Evolutionary conservation across 1,139 yeast species (phyloP).

Genomic region (Yamadazyma triangularis): DNA sequence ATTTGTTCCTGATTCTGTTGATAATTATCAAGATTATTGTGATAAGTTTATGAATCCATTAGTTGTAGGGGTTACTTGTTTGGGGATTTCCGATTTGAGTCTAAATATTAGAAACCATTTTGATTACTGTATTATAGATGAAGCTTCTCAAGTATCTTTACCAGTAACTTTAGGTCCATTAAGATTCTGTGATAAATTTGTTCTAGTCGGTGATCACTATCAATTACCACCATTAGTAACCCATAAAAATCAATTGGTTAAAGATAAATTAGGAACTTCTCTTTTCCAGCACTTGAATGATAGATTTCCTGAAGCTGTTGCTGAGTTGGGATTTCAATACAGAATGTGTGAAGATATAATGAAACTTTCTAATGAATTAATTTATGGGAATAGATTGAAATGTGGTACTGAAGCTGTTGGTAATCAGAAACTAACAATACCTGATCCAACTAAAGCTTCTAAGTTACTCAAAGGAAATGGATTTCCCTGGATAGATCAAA

Average conservation of each 20-base stretch:
- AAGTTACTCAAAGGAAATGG: conserved; percentile 6
- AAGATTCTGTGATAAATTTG: conserved; percentile 68
- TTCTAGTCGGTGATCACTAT: conserved; percentile 91
- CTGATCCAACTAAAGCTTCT: conserved; percentile 24
- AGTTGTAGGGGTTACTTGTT: conserved; percentile 86
- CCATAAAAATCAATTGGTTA: conserved; percentile 50
- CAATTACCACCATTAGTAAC: conserved; percentile 86
- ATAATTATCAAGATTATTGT: conserved; percentile 41
- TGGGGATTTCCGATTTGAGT: conserved; percentile 67
- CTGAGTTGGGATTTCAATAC: conserved; percentile 76
- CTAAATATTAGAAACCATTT: conserved; percentile 55
- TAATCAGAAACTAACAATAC: conserved; percentile 46
- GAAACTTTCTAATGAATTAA: conserved; percentile 72
- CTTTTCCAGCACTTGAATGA: conserved; percentile 72
- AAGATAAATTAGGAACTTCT: conserved; percentile 69
- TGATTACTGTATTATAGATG: conserved; percentile 94
- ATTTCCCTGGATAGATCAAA: conserved; percentile 35
- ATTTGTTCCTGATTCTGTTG: conserved; percentile 45
- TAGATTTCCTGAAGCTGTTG: conserved; percentile 64
- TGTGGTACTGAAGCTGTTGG: conserved; percentile 73
- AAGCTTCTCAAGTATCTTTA: conserved; percentile 91
- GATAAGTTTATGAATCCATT: conserved; percentile 50
- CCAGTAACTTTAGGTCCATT: conserved; percentile 91
- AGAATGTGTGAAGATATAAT: conserved; percentile 91
- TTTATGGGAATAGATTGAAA: conserved; percentile 68